Conservation (phyloP, 345 rosid species). For the Acer saccharum region DNA sequence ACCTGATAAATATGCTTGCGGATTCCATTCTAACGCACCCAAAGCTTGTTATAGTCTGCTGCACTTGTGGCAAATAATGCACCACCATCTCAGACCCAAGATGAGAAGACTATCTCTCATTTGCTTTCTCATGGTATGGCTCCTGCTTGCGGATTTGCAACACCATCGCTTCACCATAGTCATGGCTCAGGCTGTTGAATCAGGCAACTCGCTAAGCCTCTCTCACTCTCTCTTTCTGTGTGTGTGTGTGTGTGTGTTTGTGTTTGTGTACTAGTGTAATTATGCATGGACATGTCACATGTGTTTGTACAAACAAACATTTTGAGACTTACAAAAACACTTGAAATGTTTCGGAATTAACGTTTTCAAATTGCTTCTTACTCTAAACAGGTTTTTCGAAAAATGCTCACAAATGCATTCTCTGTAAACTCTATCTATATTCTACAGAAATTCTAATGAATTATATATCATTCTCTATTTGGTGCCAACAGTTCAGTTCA, state of each 20-base stretch:
- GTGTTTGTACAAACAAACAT: neutral
- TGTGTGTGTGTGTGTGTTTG: neutral
- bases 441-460: neutral
- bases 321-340: neutral
- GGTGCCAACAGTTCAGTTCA: slow-evolving; percentile 32
- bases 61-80: slow-evolving; percentile 25
- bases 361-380: neutral
- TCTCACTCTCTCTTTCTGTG: neutral
- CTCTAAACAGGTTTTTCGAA: neutral
- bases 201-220: slow-evolving; percentile 38
- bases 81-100: slow-evolving; percentile 17
- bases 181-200: slow-evolving; percentile 43
- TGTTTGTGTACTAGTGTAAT: neutral
- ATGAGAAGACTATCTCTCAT: slow-evolving; percentile 39
- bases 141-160: slow-evolving; percentile 38
- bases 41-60: neutral
- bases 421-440: neutral
- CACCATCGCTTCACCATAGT: slow-evolving; percentile 19
- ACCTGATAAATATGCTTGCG: slow-evolving; percentile 26
- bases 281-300: neutral
- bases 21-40: slow-evolving; percentile 13
- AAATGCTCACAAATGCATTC: neutral
- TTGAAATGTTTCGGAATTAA: neutral
- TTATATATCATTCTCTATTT: neutral
- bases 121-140: slow-evolving; percentile 36